A percentile compares a stretch with the other conserved stretches of the same genome.
Conservation (phyloP, 805 yeast species). For the Candida peoriensis region DNA sequence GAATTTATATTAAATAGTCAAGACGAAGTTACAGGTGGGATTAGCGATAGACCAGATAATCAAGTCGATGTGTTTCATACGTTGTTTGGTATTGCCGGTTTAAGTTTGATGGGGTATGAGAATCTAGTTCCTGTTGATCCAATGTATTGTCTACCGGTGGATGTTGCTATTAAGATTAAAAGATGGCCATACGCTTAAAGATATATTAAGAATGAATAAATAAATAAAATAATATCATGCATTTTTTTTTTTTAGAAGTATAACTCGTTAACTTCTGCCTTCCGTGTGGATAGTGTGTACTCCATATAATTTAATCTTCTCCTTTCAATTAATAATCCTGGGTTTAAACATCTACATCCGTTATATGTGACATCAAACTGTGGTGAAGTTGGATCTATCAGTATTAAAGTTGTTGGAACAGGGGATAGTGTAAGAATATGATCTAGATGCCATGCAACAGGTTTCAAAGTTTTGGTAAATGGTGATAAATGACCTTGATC, state of each 20-base stretch:
- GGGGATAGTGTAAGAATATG: conserved; percentile 69
- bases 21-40: conserved; percentile 77
- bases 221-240: conserved; percentile 15
- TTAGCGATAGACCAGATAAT: conserved; percentile 87
- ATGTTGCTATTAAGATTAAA: conserved; percentile 28
- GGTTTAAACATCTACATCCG: conserved; percentile 75
- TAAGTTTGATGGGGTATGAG: conserved; percentile 66
- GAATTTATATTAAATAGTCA: conserved; percentile 73
- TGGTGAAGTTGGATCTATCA: conserved; percentile 72
- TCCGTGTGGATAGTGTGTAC: conserved; percentile 57
- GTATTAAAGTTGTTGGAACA: conserved; percentile 58
- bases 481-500: conserved; percentile 91
- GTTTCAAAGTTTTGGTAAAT: conserved; percentile 53
- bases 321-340: conserved; percentile 50
- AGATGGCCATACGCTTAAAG: conserved; percentile 28
- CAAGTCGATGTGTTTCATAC: conserved; percentile 94
- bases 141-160: conserved; percentile 72
- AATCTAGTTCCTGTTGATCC: conserved; percentile 71
- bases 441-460: conserved; percentile 67
- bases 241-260: conserved; percentile 26
- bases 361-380: conserved; percentile 71
- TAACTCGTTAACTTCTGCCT: conserved; percentile 42
- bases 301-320: conserved; percentile 64
- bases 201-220: no score
- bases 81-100: conserved; percentile 81